Conservation (phyloP, 176 grass and related monocot species). For the Rhynchospora breviuscula region DNA sequence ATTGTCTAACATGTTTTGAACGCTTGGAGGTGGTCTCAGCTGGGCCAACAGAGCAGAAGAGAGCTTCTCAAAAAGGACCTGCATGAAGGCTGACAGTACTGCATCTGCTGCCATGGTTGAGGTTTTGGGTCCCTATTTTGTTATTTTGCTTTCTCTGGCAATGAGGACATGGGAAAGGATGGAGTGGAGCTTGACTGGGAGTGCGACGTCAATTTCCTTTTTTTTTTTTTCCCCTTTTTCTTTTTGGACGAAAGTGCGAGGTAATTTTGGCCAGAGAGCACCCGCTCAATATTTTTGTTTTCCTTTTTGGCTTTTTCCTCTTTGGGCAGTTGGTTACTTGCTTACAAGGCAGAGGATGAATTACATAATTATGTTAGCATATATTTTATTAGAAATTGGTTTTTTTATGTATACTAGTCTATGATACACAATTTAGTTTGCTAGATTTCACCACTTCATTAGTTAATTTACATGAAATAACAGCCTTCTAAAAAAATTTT, state of each 20-base stretch:
- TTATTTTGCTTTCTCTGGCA: background rate
- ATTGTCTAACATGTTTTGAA: conserved; percentile 39
- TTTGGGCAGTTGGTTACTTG: background rate
- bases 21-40: conserved; percentile 40
- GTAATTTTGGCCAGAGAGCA: too few relatives aligned
- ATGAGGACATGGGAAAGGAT: background rate
- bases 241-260: background rate
- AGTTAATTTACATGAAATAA: background rate
- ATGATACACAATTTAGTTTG: too few relatives aligned
- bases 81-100: conserved; percentile 65
- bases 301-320: background rate
- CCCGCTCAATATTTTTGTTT: too few relatives aligned
- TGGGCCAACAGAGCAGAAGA: conserved; percentile 38
- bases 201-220: background rate
- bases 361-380: background rate
- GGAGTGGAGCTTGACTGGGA: background rate
- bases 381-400: background rate
- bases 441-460: background rate
- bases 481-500: background rate
- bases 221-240: background rate
- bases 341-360: background rate
- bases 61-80: conserved; percentile 64
- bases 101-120: conserved; percentile 49
- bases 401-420: background rate
- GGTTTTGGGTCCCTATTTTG: background rate